Evolutionary conservation across 768 basidiomycete species (phyloP).

Genomic region (Floccularia luteovirens): DNA sequence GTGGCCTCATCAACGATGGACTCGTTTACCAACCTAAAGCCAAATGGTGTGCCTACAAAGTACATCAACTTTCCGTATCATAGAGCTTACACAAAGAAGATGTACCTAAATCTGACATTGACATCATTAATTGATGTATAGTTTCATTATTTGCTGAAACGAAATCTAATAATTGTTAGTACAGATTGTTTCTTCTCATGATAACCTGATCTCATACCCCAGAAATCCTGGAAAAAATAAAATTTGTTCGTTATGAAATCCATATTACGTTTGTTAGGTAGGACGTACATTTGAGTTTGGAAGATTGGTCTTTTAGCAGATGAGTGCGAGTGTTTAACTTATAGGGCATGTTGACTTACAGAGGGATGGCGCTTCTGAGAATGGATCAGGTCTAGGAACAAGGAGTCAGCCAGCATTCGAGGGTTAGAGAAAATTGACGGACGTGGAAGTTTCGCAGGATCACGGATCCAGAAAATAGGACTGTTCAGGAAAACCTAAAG

Average conservation of each 20-base stretch:
- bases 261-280: too few species aligned
- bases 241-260: too few species aligned
- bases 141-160: slow-evolving; percentile 40
- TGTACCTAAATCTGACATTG: slow-evolving; percentile 46
- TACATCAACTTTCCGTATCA: neutral
- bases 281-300: too few species aligned
- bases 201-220: slow-evolving; percentile 1
- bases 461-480: slow-evolving; percentile 41
- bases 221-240: slow-evolving; percentile 11
- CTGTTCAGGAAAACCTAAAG: slow-evolving; percentile 25
- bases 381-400: neutral
- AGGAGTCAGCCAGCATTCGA: too few species aligned
- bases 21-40: slow-evolving; percentile 15
- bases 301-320: neutral
- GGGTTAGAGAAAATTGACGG: too few species aligned
- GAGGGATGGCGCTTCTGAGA: too few species aligned
- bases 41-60: slow-evolving; percentile 30
- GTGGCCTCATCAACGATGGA: neutral
- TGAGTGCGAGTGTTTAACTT: too few species aligned
- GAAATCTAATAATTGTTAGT: slow-evolving; percentile 31
- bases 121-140: slow-evolving; percentile 36
- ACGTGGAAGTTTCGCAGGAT: slow-evolving; percentile 42
- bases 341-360: too few species aligned
- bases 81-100: neutral
- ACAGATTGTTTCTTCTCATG: neutral